phyloP scores from a whole-genome alignment of 805 yeast genomes.

The Pichia nanzhaoensis region DNA sequence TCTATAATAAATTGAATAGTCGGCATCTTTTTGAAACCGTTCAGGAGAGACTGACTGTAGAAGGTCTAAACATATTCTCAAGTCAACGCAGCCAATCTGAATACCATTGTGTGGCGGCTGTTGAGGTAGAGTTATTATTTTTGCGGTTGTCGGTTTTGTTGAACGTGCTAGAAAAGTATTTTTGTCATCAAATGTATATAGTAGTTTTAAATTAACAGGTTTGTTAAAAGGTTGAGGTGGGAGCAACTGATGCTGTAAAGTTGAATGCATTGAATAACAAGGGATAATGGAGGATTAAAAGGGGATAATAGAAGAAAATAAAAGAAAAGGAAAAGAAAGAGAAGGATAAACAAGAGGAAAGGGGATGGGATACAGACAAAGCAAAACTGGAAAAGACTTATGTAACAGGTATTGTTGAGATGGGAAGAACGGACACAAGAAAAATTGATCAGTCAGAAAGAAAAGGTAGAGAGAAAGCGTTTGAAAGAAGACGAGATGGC shows the following conservation, averaged over 20 bases:
- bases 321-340: too few species aligned
- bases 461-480: neutral
- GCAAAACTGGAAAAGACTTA: too few species aligned
- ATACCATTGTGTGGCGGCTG: conserved; percentile 36
- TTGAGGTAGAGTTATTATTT: conserved; percentile 37
- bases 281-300: neutral
- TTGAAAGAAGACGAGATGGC: too few species aligned
- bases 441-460: neutral
- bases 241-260: neutral
- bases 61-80: conserved; percentile 40
- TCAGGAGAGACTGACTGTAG: conserved; percentile 42
- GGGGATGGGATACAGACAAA: neutral
- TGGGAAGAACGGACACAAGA: neutral
- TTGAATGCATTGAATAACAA: neutral
- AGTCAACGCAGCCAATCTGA: conserved; percentile 36
- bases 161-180: conserved; percentile 40
- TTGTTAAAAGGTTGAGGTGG: conserved; percentile 18
- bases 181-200: conserved; percentile 37
- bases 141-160: conserved; percentile 29
- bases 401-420: too few species aligned
- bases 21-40: conserved; percentile 32
- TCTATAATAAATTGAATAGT: conserved; percentile 42
- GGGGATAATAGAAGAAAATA: neutral
- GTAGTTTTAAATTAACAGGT: conserved; percentile 30
- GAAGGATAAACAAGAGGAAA: too few species aligned